Evolutionary conservation across 1,284 basidiomycete species (phyloP).

Genomic region (Fomitiporia mediterranea): DNA sequence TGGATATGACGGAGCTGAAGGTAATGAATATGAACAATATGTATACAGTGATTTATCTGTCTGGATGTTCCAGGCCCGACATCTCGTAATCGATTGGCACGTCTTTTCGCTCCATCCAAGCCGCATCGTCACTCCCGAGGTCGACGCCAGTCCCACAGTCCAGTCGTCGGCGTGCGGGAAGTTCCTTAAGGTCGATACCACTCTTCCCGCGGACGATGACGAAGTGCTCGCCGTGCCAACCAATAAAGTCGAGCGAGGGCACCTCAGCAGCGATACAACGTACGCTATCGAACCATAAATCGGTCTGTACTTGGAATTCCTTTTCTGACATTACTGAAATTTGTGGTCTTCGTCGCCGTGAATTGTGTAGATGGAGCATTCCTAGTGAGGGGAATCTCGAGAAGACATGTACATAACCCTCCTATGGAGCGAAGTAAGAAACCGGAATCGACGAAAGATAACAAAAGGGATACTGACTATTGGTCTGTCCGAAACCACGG

Average conservation of each 20-base stretch:
- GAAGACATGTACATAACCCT: slow-evolving; percentile 48
- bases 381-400: slow-evolving; percentile 43
- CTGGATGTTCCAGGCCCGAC: slow-evolving; percentile 37
- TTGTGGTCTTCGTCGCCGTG: slow-evolving; percentile 45
- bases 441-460: background rate
- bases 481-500: slow-evolving; percentile 42
- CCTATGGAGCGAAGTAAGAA: slow-evolving; percentile 29
- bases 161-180: slow-evolving; percentile 50
- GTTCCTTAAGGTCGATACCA: slow-evolving; percentile 56
- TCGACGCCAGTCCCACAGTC: slow-evolving; percentile 67
- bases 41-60: slow-evolving; percentile 3
- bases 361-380: slow-evolving; percentile 53
- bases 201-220: slow-evolving; percentile 43
- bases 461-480: slow-evolving; percentile 36
- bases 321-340: slow-evolving; percentile 55
- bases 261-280: slow-evolving; percentile 44
- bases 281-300: slow-evolving; percentile 48
- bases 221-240: slow-evolving; percentile 67
- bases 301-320: slow-evolving; percentile 51
- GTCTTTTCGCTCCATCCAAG: slow-evolving; percentile 65
- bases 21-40: too few species aligned
- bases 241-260: slow-evolving; percentile 55
- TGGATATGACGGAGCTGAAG: too few species aligned
- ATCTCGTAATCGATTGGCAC: slow-evolving; percentile 68
- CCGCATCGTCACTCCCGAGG: slow-evolving; percentile 55